Base-by-base conservation (phyloP, 177 flowering plant species). In the Telopea speciosissima region DNA sequence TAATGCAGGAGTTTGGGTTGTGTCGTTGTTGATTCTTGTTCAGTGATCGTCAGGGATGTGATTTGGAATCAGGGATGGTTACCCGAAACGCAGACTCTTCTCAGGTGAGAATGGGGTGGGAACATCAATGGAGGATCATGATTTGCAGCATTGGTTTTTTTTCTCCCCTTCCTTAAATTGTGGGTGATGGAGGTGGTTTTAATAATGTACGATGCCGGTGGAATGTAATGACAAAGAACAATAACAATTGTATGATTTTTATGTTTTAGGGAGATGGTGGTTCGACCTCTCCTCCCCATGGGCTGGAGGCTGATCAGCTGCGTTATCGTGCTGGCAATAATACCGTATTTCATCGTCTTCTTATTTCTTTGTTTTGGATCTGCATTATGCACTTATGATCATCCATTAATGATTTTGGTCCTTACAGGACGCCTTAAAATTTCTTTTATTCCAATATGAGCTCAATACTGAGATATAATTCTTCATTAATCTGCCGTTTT, bases 321-420 rank as follows among this genome's bases (percentile, higher is more conserved):
- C 80, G 73, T 54, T 74, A 84, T 66, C 87, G 83, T 54, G 73
- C 79, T 67, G 83, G 83, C 67, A 87, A 83, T 68, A 87, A 83
- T 68, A 67, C 68, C 74, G 88, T 85, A 73, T 24, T 40, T 70
- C 10, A 63, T 19, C 3, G 24, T 52, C 31, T 69, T 49, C 3
- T 11, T 3, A 17, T 19, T 49, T 33, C 0, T 3, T 21, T 7
- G 28, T 40, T 9, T 25, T 28, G 62, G 28, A 26, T 24, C 7
- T 58, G 63, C 22, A 52, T 65, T 61, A 42, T 49, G 8, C 54
- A 12, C 19, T 49, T 49, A 49, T 1, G 19, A 5, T 49, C 54
- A 12, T 49, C 54, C 54, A 49, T 67, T 19, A 14, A 26, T 54
- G 24, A 12, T 10, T 24, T 63, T 7, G 36, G 49, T 67, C 44